Evolutionary conservation across 345 rosid genomes (phyloP), one percentile per base, ranked within the genome.

Genomic region (Schrenkiella parvula): DNA sequence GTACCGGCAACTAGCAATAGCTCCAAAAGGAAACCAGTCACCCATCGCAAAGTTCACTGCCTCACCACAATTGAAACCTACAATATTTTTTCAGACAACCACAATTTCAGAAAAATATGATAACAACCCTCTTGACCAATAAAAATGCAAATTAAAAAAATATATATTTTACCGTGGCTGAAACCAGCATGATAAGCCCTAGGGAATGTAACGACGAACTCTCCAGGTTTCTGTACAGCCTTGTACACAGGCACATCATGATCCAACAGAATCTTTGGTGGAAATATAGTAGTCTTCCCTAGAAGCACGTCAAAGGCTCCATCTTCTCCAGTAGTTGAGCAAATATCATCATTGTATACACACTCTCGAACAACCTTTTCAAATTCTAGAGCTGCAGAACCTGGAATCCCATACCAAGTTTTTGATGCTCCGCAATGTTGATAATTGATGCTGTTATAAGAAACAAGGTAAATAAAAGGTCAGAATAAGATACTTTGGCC

Each of bases 101-200:
- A 66, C 41, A 22, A 15, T n/a, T 28, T 57, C 39, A 43, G 57
- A 53, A 29, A 13, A 59, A 34, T 29, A 2, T 0, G 6, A 51
- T 23, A 54, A 31, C 34, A 34, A 23, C 39, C n/a, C 53, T 54
- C 50, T n/a, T 29, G 25, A 44, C 34, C 39, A 26, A 59, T 29
- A 43, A 55, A 47, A 44, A 29, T 15, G 34, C 17, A 68, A 26
- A 59, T 62, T 28, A 29, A 4, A 32, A 21, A 5, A 9, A 37
- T n/a, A 53, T 29, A 29, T 37, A 43, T 29, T 76, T 68, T 83
- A 95, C 99, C 99, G 64, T 95, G 99, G 75, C 99, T 95, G 71
- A 95, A 95, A 69, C 98, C 99, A 52, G 98, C 97, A 86, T 95
- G 99, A 85, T 92, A 95, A 61, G 97, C 97, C 70, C 97, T 88